Evolutionary conservation across 768 basidiomycete genomes (phyloP).

Genomic region (Crassisporium funariophilum): DNA sequence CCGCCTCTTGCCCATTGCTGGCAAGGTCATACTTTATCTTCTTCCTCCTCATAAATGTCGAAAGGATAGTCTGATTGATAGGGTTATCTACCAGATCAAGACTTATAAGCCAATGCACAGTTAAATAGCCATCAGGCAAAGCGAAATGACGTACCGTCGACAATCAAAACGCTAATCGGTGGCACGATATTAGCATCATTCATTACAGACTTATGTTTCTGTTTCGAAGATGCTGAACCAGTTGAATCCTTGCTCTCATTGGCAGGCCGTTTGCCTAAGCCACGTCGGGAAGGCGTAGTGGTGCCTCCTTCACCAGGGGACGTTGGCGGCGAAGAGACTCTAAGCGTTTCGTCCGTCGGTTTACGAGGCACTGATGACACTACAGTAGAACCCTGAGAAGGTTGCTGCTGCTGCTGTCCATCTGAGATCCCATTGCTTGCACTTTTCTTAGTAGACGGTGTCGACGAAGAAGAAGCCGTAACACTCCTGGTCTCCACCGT

Average conservation of each 20-base stretch:
- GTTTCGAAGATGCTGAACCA: constrained; percentile 34
- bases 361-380: neutral
- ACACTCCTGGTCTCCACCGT: neutral
- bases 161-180: constrained; percentile 96
- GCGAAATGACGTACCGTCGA: constrained; percentile 72
- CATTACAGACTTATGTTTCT: constrained; percentile 46
- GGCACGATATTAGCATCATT: constrained; percentile 81
- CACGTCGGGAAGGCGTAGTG: neutral
- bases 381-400: neutral
- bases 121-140: constrained; percentile 1
- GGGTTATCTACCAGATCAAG: constrained; percentile 83
- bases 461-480: constrained; percentile 8
- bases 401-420: neutral
- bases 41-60: constrained; percentile 96
- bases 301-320: neutral
- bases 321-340: neutral
- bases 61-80: constrained; percentile 96
- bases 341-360: neutral
- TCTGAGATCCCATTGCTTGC: neutral
- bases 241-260: constrained; percentile 28
- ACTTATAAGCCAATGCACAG: constrained; percentile 13
- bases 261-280: constrained; percentile 22
- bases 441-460: neutral
- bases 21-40: constrained; percentile 94
- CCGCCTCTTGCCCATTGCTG: constrained; percentile 93